phyloP scores from a whole-genome alignment of 495 filamentous ascomycete genomes.

The Lentithecium fluviatile region DNA sequence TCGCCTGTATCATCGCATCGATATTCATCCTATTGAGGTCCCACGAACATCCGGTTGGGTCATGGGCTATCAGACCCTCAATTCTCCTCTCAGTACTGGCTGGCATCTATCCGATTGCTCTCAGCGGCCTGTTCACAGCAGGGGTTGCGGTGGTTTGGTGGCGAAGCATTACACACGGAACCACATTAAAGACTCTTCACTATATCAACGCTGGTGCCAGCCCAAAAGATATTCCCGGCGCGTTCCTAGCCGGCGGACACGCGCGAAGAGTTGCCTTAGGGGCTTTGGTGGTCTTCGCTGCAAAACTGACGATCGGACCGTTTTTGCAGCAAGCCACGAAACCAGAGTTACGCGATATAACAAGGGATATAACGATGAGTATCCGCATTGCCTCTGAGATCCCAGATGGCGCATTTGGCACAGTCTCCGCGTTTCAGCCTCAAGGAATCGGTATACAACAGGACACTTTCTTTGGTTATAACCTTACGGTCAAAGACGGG shows the following conservation, averaged over 20 bases:
- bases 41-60: slow-evolving; percentile 3
- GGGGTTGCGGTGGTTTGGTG: slow-evolving; percentile 31
- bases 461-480: too few relatives aligned
- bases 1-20: background rate
- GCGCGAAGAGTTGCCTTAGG: slow-evolving; percentile 20
- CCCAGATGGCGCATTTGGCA: too few relatives aligned
- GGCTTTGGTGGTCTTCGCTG: slow-evolving; percentile 4
- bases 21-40: slow-evolving; percentile 3
- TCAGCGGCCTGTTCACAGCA: slow-evolving; percentile 12
- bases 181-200: slow-evolving; percentile 25
- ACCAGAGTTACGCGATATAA: too few relatives aligned
- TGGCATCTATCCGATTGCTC: slow-evolving; percentile 9
- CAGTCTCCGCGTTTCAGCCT: too few relatives aligned
- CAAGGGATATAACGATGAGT: too few relatives aligned
- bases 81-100: slow-evolving; percentile 4
- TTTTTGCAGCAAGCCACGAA: slow-evolving; percentile 17
- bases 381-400: too few relatives aligned
- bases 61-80: slow-evolving; percentile 8
- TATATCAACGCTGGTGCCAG: slow-evolving; percentile 13
- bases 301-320: slow-evolving; percentile 17
- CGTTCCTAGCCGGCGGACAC: slow-evolving; percentile 15
- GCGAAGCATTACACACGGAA: slow-evolving; percentile 26
- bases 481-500: too few relatives aligned
- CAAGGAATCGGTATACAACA: too few relatives aligned
- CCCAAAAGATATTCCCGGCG: slow-evolving; percentile 10